phyloP scores from a whole-genome alignment of 2,329 filamentous ascomycete genomes.

The Domatiomyces globalis region DNA sequence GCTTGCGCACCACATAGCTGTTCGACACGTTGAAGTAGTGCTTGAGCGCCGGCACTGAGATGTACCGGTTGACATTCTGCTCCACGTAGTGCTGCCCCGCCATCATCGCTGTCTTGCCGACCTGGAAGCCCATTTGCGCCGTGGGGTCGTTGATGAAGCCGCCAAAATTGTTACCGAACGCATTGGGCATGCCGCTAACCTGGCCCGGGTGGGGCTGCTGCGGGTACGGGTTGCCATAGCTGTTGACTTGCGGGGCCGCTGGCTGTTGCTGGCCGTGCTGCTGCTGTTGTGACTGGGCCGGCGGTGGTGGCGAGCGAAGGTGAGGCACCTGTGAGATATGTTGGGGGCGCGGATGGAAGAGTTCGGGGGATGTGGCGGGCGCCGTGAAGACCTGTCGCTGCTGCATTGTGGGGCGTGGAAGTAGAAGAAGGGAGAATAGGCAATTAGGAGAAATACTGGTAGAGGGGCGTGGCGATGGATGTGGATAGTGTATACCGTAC shows the following conservation, averaged over 20 bases:
- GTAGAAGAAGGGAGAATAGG: background rate
- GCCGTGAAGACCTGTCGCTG: conserved; percentile 74
- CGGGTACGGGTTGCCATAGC: conserved; percentile 38
- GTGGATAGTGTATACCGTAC: background rate
- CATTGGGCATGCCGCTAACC: conserved; percentile 21
- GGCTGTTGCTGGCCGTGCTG: conserved; percentile 15
- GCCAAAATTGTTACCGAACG: conserved; percentile 43
- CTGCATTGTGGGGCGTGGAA: conserved; percentile 42
- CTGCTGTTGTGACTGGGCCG: conserved; percentile 49
- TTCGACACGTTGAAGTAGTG: conserved; percentile 99
- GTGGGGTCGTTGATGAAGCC: conserved; percentile 94
- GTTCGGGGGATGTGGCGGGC: conserved; percentile 65
- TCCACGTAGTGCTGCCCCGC: conserved; percentile 91
- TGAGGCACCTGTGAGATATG: conserved; percentile 97
- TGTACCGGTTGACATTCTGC: conserved; percentile 78
- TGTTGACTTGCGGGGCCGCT: conserved; percentile 20
- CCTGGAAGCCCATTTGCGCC: conserved; percentile 85
- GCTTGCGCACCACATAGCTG: conserved; percentile 85
- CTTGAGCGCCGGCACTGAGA: conserved; percentile 85
- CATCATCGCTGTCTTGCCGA: conserved; percentile 80
- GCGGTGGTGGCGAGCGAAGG: conserved; percentile 80
- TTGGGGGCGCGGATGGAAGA: conserved; percentile 94
- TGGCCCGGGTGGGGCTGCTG: conserved; percentile 22
- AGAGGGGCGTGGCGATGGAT: background rate
- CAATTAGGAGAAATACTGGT: background rate